Conservation (phyloP, 495 filamentous ascomycete genomes). For the Evansstolkia leycettana region DNA sequence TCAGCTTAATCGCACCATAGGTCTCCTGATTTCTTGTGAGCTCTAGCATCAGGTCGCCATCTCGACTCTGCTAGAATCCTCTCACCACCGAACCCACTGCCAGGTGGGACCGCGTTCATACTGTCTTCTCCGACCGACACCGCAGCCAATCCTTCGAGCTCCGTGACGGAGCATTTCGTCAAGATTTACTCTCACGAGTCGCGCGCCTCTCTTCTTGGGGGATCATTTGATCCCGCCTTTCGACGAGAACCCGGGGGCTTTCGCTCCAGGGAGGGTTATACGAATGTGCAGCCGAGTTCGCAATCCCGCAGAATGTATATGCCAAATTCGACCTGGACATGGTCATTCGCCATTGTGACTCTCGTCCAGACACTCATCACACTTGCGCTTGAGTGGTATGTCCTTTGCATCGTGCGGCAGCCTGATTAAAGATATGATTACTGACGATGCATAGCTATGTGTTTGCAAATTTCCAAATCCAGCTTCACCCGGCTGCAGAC, state of each 20-base stretch:
- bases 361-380: constrained; percentile 65
- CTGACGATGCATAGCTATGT: constrained; percentile 23
- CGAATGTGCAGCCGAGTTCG: constrained; percentile 17
- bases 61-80: neutral
- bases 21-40: too few relatives aligned
- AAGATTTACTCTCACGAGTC: constrained; percentile 52
- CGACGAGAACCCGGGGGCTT: constrained; percentile 35
- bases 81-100: neutral
- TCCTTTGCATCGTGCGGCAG: constrained; percentile 3
- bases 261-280: constrained; percentile 43
- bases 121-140: constrained; percentile 15
- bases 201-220: constrained; percentile 53
- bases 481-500: constrained; percentile 39
- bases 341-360: constrained; percentile 66
- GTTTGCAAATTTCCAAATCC: constrained; percentile 48
- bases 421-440: too few relatives aligned
- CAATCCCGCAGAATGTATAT: constrained; percentile 45
- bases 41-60: too few relatives aligned
- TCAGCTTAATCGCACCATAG: too few relatives aligned
- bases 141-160: constrained; percentile 19
- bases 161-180: constrained; percentile 35
- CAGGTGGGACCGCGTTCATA: constrained; percentile 12
- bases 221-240: constrained; percentile 41
- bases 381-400: constrained; percentile 78
- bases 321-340: constrained; percentile 76